Evolutionary conservation across 768 basidiomycete species (phyloP).

Genomic region (Kwoniella mangroviensis): DNA sequence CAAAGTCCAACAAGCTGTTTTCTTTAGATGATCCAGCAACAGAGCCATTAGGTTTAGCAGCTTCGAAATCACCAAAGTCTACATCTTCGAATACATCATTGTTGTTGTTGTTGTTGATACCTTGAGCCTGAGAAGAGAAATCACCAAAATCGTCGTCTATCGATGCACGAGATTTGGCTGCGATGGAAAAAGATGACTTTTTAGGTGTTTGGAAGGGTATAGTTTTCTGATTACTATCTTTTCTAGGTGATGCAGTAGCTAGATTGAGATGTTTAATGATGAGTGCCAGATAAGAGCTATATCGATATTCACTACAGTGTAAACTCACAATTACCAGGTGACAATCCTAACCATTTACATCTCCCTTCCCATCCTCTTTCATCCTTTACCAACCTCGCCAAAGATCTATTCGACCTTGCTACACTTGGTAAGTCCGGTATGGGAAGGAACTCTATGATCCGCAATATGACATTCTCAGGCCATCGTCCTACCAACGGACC

Average conservation of each 20-base stretch:
- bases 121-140: slow-evolving; percentile 64
- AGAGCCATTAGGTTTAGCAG: slow-evolving; percentile 34
- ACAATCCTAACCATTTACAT: slow-evolving; percentile 65
- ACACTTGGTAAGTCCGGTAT: slow-evolving; percentile 81
- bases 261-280: slow-evolving; percentile 5
- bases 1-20: slow-evolving; percentile 57
- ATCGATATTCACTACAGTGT: neutral
- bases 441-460: slow-evolving; percentile 74
- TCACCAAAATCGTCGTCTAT: slow-evolving; percentile 87
- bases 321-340: slow-evolving; percentile 44
- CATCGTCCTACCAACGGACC: slow-evolving; percentile 71
- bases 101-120: neutral
- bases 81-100: slow-evolving; percentile 49
- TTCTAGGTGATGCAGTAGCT: slow-evolving; percentile 15
- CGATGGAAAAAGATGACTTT: slow-evolving; percentile 66
- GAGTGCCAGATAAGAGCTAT: slow-evolving; percentile 6
- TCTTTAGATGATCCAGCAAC: slow-evolving; percentile 19
- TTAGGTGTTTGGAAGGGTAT: slow-evolving; percentile 57
- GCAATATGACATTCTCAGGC: slow-evolving; percentile 75
- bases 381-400: slow-evolving; percentile 68
- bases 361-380: slow-evolving; percentile 78
- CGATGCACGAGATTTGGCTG: slow-evolving; percentile 58
- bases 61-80: slow-evolving; percentile 58
- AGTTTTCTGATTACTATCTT: slow-evolving; percentile 55
- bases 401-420: slow-evolving; percentile 69